Evolutionary conservation across 768 basidiomycete species (phyloP).

Genomic region (Mycena kentingensis): DNA sequence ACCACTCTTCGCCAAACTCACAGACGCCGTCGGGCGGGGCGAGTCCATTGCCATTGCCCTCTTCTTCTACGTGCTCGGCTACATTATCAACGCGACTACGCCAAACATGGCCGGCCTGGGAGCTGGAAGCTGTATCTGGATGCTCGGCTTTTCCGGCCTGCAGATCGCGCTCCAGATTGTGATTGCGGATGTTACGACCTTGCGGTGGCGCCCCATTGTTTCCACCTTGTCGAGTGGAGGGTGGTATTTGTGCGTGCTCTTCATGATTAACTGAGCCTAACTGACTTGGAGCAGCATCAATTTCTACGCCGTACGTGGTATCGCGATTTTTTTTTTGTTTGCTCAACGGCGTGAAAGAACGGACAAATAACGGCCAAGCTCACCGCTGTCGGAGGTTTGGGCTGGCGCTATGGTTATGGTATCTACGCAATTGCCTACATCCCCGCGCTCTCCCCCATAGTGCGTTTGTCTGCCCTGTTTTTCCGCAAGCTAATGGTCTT

Average conservation of each 20-base stretch:
- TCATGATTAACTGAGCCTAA: conserved; percentile 40
- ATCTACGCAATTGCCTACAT: conserved; percentile 28
- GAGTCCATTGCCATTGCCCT: conserved; percentile 22
- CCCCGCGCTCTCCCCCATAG: conserved; percentile 6
- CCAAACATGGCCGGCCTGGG: conserved; percentile 24
- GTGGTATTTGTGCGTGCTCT: conserved; percentile 28
- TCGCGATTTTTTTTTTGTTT: conserved; percentile 33
- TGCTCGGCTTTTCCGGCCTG: conserved; percentile 35
- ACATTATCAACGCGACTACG: conserved; percentile 19
- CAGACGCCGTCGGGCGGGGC: conserved; percentile 19
- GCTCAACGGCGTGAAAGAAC: conserved; percentile 42
- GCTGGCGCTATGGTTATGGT: conserved; percentile 45
- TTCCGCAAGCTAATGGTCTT: conserved; percentile 31
- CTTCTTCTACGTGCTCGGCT: conserved; percentile 22
- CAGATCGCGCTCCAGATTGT: conserved; percentile 49
- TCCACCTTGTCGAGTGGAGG: conserved; percentile 27
- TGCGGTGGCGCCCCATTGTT: conserved; percentile 42
- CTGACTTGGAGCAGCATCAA: conserved; percentile 36
- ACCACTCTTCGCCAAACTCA: conserved; percentile 22
- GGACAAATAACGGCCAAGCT: conserved; percentile 41
- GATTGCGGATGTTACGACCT: conserved; percentile 43
- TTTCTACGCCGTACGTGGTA: conserved; percentile 25
- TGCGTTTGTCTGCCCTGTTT: conserved; percentile 21
- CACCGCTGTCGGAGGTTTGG: conserved; percentile 38
- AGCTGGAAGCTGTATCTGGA: conserved; percentile 36